A percentile compares a stretch with the other conserved stretches of the same genome.
phyloP scores from a whole-genome alignment of 148 eudicot species.

The Fallopia convolvulus region DNA sequence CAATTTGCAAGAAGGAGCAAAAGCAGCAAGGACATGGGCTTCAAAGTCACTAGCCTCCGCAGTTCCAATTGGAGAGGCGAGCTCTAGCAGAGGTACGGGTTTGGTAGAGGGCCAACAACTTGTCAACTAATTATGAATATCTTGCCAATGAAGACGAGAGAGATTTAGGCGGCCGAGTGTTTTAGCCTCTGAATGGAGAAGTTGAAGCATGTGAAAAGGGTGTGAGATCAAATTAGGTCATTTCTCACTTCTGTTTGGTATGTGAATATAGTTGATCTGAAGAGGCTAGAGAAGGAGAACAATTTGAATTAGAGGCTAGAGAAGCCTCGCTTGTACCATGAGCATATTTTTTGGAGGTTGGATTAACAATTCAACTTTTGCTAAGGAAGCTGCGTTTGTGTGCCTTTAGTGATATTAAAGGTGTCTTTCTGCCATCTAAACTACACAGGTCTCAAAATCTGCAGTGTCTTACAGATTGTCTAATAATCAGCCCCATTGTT shows the following conservation, averaged over 20 bases:
- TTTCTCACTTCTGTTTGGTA: slow-evolving; percentile 2
- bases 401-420: background rate
- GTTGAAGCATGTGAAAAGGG: slow-evolving; percentile 9
- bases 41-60: slow-evolving; percentile 82
- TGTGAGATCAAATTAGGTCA: slow-evolving; percentile 13
- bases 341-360: background rate
- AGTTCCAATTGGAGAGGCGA: slow-evolving; percentile 74
- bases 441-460: background rate
- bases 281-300: background rate
- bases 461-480: no score
- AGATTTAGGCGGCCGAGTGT: background rate
- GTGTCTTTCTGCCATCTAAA: background rate
- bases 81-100: slow-evolving; percentile 37
- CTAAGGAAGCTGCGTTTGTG: background rate
- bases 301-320: slow-evolving; percentile 2
- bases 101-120: slow-evolving; percentile 8
- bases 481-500: no score
- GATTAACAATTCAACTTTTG: background rate
- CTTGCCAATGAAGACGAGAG: background rate
- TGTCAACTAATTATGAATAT: background rate
- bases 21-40: slow-evolving; percentile 85
- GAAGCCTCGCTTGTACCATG: slow-evolving; percentile 6
- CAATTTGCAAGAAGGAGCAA: slow-evolving; percentile 82
- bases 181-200: background rate
- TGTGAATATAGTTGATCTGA: slow-evolving; percentile 12